Conservation (phyloP, 2,329 filamentous ascomycete species). For the Emydomyces testavorans region DNA sequence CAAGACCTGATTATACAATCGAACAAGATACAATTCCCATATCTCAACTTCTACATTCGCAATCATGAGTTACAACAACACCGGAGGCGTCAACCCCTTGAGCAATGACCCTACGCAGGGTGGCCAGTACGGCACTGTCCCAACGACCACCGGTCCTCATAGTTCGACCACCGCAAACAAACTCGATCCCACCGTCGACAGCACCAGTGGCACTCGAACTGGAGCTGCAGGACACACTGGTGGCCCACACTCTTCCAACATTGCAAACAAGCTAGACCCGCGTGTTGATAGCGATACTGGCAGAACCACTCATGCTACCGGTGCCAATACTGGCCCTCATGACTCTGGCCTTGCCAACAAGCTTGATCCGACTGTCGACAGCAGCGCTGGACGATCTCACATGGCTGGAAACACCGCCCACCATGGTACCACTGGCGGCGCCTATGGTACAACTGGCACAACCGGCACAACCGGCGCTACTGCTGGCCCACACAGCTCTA, state of each 20-base stretch:
- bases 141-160: constrained; percentile 23
- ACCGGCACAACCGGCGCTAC: constrained; percentile 3
- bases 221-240: constrained; percentile 1
- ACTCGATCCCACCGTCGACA: constrained; percentile 29
- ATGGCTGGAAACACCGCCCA: background rate
- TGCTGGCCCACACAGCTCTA: constrained; percentile 6
- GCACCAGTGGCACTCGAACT: constrained; percentile 15
- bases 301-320: background rate
- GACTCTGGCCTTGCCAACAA: background rate
- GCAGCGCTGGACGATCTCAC: background rate
- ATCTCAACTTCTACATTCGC: background rate
- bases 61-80: constrained; percentile 11
- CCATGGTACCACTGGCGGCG: constrained; percentile 3
- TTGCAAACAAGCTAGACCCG: constrained; percentile 18
- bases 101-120: constrained; percentile 8
- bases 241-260: constrained; percentile 14
- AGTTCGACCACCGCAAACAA: constrained; percentile 29
- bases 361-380: background rate
- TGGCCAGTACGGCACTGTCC: constrained; percentile 1
- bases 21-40: background rate
- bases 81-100: constrained; percentile 5
- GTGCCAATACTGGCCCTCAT: constrained; percentile 1
- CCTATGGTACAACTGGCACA: constrained; percentile 1
- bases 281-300: constrained; percentile 16
- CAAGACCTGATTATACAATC: too few species aligned